Conservation (phyloP, 2,329 filamentous ascomycete genomes). For the Chaetoscypha palmicola region DNA sequence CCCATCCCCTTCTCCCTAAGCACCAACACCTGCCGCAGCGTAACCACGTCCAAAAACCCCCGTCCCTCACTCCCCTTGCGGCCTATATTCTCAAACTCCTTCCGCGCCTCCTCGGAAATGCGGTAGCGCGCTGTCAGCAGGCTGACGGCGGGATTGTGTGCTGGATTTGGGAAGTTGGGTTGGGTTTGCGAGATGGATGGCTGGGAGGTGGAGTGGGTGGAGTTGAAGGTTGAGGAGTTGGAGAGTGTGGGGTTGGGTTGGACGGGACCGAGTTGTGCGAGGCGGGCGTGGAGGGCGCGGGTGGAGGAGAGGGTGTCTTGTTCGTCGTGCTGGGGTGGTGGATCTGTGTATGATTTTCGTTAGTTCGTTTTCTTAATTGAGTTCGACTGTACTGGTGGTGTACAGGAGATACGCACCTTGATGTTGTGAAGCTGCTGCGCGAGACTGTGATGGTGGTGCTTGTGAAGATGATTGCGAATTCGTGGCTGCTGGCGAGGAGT, state of each 20-base stretch:
- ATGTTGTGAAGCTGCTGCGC: no score
- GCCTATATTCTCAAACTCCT: constrained; percentile 42
- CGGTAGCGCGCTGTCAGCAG: constrained; percentile 41
- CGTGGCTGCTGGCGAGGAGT: constrained; percentile 9
- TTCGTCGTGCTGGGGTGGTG: constrained; percentile 10
- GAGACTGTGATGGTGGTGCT: constrained; percentile 7
- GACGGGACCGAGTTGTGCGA: constrained; percentile 25
- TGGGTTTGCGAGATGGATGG: constrained; percentile 20
- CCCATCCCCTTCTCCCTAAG: constrained; percentile 34
- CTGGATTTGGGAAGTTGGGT: constrained; percentile 18
- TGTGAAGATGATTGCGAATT: neutral
- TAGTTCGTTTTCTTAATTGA: neutral
- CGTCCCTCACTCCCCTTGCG: constrained; percentile 34
- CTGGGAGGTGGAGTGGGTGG: constrained; percentile 12
- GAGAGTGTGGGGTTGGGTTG: constrained; percentile 26
- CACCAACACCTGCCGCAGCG: constrained; percentile 41
- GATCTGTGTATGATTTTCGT: constrained; percentile 5
- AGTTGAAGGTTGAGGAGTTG: constrained; percentile 25
- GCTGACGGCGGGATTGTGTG: constrained; percentile 22
- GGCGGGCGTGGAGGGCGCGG: constrained; percentile 18
- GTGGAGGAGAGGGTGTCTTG: constrained; percentile 13
- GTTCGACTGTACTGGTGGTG: no score
- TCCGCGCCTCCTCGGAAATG: constrained; percentile 52
- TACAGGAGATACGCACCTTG: no score
- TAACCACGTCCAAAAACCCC: constrained; percentile 41